Base-by-base conservation (phyloP, 106 monocot genomes). In the Phalaenopsis equestris region DNA sequence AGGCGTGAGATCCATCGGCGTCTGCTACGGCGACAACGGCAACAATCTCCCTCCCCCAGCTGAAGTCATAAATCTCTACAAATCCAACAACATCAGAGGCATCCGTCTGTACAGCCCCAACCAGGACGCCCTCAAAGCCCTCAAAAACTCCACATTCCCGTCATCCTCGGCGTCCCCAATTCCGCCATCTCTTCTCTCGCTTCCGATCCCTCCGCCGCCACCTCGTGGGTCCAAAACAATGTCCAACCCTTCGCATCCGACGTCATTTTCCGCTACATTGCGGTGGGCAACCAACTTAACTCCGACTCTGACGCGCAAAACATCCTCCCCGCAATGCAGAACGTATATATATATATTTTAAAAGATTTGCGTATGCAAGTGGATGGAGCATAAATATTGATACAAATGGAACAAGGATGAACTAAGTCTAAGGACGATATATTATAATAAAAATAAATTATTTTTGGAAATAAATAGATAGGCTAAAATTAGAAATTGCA, bases 41-140 rank as follows among this genome's bases (percentile, higher is more conserved):
- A 56, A 89, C 81, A 92, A 92, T 83, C 86, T 92, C 0, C 91
- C 89, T 0, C 36, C 68, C 1, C 73, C 89, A 0, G 55, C 17
- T 7, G 79, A 79, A 0, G 91, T 87, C 0, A 76, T 89, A 14
- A 55, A 39, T 2, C 85, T 87, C 64, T 89, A 85, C 81, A 80
- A 75, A 56, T 87, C 85, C 17, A 73, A 84, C 2, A 73, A 81
- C 77, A 89, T 92, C n/a, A 55, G 14, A 3, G 30, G 43, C 0
- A 87, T 92, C 83, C 75, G 91, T 12, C 30, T 92, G 41, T 92
- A 87, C 85, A 2, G 7, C 52, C 89, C 91, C 0, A 18, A 85
- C 72, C 0, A 3, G 0, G 72, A 14, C 0, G 57, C 75, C 56
- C 82, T 92, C 21, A 23, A 83, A 5, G 89, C 91, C 38, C 91